phyloP scores from a whole-genome alignment of 306 rosid species.

The Carpinus fangiana region DNA sequence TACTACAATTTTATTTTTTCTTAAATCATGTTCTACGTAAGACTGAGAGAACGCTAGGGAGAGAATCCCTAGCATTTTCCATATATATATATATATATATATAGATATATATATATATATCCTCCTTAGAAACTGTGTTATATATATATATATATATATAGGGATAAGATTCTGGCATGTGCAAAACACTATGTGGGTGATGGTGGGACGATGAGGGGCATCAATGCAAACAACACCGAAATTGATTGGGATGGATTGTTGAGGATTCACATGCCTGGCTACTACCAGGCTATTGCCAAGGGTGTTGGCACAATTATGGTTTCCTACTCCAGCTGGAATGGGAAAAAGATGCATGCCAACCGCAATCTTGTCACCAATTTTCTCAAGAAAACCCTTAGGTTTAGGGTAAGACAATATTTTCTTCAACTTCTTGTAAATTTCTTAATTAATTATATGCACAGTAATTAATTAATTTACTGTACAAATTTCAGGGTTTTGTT shows the following conservation, averaged over 20 bases:
- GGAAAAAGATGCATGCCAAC: conserved; percentile 73
- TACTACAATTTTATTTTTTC: too few relatives aligned
- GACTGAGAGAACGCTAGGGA: too few relatives aligned
- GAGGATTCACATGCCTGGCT: conserved; percentile 79
- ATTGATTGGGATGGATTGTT: conserved; percentile 53
- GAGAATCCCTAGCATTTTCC: too few relatives aligned
- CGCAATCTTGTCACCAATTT: conserved; percentile 61
- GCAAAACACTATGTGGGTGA: conserved; percentile 95
- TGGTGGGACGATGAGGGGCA: conserved; percentile 87
- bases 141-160: too few relatives aligned
- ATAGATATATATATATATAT: too few relatives aligned
- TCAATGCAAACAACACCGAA: conserved; percentile 81
- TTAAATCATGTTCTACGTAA: too few relatives aligned
- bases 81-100: too few relatives aligned
- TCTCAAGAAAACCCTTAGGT: conserved; percentile 60
- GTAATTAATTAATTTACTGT: neutral
- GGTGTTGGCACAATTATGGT: conserved; percentile 80
- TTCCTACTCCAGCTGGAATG: conserved; percentile 86
- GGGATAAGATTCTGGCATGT: conserved; percentile 80
- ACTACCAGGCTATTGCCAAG: conserved; percentile 53
- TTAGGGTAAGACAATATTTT: conserved; percentile 48
- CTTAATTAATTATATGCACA: too few relatives aligned
- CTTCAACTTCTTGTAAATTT: too few relatives aligned
- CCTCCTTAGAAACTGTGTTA: too few relatives aligned
- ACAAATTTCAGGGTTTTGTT: conserved; percentile 65